Base-by-base conservation (phyloP, 495 filamentous ascomycete genomes). In the Hypoxylon fragiforme region DNA sequence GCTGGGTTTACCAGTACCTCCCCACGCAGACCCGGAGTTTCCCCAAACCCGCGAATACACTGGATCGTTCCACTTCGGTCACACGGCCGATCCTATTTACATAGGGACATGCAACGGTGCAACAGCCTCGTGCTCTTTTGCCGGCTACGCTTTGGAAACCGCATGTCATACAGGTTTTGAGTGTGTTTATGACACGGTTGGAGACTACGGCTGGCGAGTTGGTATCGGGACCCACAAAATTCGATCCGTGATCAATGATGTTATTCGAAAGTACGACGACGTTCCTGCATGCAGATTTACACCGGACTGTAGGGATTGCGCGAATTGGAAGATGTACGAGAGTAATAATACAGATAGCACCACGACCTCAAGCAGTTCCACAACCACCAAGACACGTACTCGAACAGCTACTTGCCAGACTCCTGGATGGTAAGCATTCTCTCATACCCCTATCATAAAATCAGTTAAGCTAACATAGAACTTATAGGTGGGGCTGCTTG, bases 31-130 rank as follows among this genome's bases (percentile, higher is more conserved):
- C 59, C 77, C 89, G 30, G 76, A 80, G 22, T 71, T 83, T 19
- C 89, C 89, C 7, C 88, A 94, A 54, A 77, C 77, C 2, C 78
- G 90, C 9, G 72, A 78, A 42, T 80, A 80, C 59, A 95, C 89
- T 2, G 92, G 90, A 2, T 77, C 86, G n/a, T 95, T 83, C 61
- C 95, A 98, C 71, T 90, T 97, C 64, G 94, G 94, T 5, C 90
- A 97, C 65, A 97, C 90, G 3, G 94, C 95, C 6, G 94, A 98
- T 71, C 94, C 94, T 0, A 81, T 98, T 4, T 98, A 85, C 66
- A 91, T 97, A 79, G 94, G 94, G 21, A 87, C 86, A 7, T 98
- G 94, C 70, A 96, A 95, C 66, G 88, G 87, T 26, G 89, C 89
- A 12, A 90, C 87, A 19, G 89, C 92, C 9, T 79, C 81, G 5